Percentiles rank a stretch among this genome's conserved stretches.
Evolutionary conservation across 805 yeast genomes (phyloP).

Genomic region (Hanseniaspora singularis): DNA sequence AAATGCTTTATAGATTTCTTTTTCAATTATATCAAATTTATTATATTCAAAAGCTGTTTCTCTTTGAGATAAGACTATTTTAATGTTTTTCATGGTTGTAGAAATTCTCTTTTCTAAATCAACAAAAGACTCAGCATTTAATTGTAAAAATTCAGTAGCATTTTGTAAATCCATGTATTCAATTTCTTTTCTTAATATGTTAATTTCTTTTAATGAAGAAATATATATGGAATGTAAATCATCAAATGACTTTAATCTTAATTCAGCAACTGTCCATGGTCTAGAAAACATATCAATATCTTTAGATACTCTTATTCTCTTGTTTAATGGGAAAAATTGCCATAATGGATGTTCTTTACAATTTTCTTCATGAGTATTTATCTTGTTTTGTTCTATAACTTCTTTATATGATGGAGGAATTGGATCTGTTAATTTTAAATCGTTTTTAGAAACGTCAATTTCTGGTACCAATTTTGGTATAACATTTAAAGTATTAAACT

Average conservation of each 20-base stretch:
- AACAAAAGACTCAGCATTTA: constrained; percentile 30
- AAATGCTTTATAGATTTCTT: constrained; percentile 6
- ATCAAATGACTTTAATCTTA: constrained; percentile 81
- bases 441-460: constrained; percentile 13
- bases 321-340: constrained; percentile 69
- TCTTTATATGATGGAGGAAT: constrained; percentile 71
- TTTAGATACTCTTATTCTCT: constrained; percentile 46
- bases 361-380: constrained; percentile 30
- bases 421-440: constrained; percentile 57
- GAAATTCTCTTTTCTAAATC: constrained; percentile 36
- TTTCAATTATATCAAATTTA: constrained; percentile 4
- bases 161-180: constrained; percentile 37
- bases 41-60: constrained; percentile 47
- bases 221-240: constrained; percentile 91
- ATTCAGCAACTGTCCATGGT: constrained; percentile 78
- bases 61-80: constrained; percentile 80
- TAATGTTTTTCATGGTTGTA: constrained; percentile 64
- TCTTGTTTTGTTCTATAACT: constrained; percentile 26
- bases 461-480: constrained; percentile 7
- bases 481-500: neutral
- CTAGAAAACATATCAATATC: constrained; percentile 49
- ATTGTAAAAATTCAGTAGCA: constrained; percentile 28
- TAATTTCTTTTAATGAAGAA: constrained; percentile 69
- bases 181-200: constrained; percentile 62
- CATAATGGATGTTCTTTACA: constrained; percentile 86